Conservation (phyloP, 192 early-diverging fungal genomes). For the Coemansia sp. region DNA sequence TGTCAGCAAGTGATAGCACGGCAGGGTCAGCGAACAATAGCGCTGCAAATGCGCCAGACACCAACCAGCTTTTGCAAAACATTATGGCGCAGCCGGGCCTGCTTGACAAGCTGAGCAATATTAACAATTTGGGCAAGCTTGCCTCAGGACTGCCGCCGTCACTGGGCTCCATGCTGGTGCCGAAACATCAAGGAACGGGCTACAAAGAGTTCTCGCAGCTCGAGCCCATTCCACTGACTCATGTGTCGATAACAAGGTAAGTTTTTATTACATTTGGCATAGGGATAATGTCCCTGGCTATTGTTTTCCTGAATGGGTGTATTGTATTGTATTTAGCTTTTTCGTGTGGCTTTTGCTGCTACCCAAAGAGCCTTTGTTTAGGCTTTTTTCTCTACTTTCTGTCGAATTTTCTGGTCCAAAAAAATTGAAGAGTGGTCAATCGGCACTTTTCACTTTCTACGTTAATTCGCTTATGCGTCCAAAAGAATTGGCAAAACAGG, state of each 20-base stretch:
- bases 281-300: neutral
- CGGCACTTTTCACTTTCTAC: neutral
- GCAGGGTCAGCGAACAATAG: neutral
- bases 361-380: neutral
- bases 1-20: neutral
- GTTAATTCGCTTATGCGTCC: no score
- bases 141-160: conserved; percentile 35
- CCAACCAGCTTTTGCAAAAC: conserved; percentile 35
- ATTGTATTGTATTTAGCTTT: conserved; percentile 1
- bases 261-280: conserved; percentile 2
- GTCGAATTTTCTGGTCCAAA: neutral
- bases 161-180: conserved; percentile 23
- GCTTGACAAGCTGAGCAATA: conserved; percentile 21
- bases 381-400: neutral
- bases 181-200: conserved; percentile 12
- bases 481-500: neutral
- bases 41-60: conserved; percentile 1
- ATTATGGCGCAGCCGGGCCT: conserved; percentile 42
- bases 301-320: neutral
- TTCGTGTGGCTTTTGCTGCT: neutral
- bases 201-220: conserved; percentile 31
- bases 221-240: conserved; percentile 40
- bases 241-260: conserved; percentile 47
- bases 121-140: conserved; percentile 33
- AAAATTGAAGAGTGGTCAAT: neutral